Conservation (phyloP, 1,284 basidiomycete genomes). For the Pulveroboletus sp. region DNA sequence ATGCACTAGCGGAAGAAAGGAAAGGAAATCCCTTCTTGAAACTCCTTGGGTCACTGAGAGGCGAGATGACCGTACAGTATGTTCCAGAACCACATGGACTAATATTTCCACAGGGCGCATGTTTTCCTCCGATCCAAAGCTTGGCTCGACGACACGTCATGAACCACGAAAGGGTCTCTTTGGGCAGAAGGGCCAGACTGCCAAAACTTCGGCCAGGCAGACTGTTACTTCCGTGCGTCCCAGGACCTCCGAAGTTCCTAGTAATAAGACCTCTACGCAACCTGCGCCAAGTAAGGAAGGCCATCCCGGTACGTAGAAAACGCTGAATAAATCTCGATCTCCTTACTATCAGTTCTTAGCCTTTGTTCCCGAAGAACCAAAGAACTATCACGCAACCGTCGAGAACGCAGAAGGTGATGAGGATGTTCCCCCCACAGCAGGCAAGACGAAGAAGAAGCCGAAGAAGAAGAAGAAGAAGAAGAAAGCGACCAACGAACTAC, state of each 20-base stretch:
- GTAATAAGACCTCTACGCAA: constrained; percentile 5
- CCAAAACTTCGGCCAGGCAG: constrained; percentile 16
- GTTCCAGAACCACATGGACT: not conserved
- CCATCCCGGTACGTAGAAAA: constrained; percentile 18
- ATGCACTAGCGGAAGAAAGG: constrained; percentile 49
- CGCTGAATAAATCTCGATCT: not conserved
- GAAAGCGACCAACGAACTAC: constrained; percentile 40
- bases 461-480: constrained; percentile 77
- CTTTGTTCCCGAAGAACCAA: constrained; percentile 23
- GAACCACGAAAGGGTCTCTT: constrained; percentile 31
- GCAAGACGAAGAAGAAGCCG: constrained; percentile 71
- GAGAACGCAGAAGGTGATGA: constrained; percentile 72
- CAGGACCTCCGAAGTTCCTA: constrained; percentile 8
- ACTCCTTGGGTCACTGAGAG: constrained; percentile 68
- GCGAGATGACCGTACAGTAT: constrained; percentile 37
- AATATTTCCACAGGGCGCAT: constrained; percentile 54
- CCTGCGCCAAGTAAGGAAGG: constrained; percentile 14
- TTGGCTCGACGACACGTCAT: constrained; percentile 45
- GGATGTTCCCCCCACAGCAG: constrained; percentile 26
- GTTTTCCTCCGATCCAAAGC: constrained; percentile 63
- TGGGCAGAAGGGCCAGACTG: constrained; percentile 11
- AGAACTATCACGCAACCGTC: constrained; percentile 52
- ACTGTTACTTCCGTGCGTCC: constrained; percentile 4
- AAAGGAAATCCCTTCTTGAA: constrained; percentile 75
- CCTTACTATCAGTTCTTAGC: constrained; percentile 9